Base-by-base conservation (phyloP, 768 basidiomycete genomes). In the Daedaleopsis sinensis region DNA sequence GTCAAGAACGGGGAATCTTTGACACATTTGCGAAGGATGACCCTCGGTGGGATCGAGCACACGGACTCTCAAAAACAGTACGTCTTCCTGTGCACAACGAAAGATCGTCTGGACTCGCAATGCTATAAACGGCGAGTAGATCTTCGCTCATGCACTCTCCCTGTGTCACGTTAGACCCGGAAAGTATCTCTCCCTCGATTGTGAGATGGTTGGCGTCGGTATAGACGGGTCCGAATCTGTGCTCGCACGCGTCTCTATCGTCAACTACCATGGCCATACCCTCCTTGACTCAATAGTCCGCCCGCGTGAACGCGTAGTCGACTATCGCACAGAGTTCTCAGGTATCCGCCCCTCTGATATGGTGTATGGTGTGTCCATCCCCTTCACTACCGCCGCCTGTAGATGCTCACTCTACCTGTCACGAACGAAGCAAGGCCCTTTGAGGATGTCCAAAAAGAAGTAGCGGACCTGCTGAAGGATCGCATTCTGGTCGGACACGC, bases 201-300 rank as follows among this genome's bases (percentile, higher is more conserved):
- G 96, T 68, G 96, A 98, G 75, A 97, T 98, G 94, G 96, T 98
- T 12, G 95, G 95, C 5, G 84, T 96, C n/a, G 94, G 94, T 0
- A 80, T 85, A n/a, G 81, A 88, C 24, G 93, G 93, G 21, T 74
- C 74, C 3, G 93, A 96, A 71, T 94, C 91, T 0, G 88, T 90
- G 0, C 82, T 97, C 15, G 96, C 94, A 1, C 87, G 96, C 36
- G 91, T 96, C 64, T 92, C 90, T 53, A 71, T 97, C 43, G 94
- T 98, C 58, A 96, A 98, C 73, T 96, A 86, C 71, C 79, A 92
- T 61, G 96, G 96, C 0, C 86, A 81, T 1, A 79, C 91, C 27
- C 77, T 89, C 44, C 72, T 97, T 64, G 96, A 98, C 68, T 89
- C 83, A 52, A 95, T 93, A 65, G 96, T 99, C 36, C 79, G 82